These are phyloP conservation scores for Polygonum maritimum DNA, from an alignment of 148 eudicot species.

Conservation along the genomic window DNA sequence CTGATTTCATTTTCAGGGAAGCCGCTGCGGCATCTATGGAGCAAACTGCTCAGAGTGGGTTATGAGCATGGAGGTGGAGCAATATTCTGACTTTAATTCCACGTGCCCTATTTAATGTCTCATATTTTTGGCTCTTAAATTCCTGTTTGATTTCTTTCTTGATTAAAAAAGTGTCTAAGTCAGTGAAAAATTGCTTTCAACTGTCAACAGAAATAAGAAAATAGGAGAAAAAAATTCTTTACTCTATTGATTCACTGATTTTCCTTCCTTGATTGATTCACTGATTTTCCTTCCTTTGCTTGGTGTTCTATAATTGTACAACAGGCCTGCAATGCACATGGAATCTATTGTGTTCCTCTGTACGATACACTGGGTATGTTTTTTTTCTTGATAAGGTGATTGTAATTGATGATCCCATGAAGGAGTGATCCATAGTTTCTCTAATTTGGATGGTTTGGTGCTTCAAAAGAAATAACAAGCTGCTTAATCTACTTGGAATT, in stretches of 20 bases:
- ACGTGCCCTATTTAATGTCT: background rate
- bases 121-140: background rate
- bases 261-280: background rate
- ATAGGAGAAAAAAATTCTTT: background rate
- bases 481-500: background rate
- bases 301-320: conserved; percentile 27
- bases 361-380: conserved; percentile 85
- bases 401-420: background rate
- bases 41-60: conserved; percentile 82
- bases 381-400: background rate
- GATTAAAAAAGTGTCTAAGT: background rate
- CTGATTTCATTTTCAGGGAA: conserved; percentile 46
- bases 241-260: background rate
- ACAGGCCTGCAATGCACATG: conserved; percentile 99
- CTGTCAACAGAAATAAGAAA: conserved; percentile 4
- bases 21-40: conserved; percentile 88
- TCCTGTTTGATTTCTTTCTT: background rate
- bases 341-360: conserved; percentile 81
- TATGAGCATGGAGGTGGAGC: conserved; percentile 96
- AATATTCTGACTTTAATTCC: background rate
- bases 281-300: background rate
- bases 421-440: background rate
- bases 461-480: background rate
- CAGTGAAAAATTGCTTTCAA: background rate
- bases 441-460: background rate